Conservation (phyloP, 257 asterid genomes). For the Solanum habrochaites region DNA sequence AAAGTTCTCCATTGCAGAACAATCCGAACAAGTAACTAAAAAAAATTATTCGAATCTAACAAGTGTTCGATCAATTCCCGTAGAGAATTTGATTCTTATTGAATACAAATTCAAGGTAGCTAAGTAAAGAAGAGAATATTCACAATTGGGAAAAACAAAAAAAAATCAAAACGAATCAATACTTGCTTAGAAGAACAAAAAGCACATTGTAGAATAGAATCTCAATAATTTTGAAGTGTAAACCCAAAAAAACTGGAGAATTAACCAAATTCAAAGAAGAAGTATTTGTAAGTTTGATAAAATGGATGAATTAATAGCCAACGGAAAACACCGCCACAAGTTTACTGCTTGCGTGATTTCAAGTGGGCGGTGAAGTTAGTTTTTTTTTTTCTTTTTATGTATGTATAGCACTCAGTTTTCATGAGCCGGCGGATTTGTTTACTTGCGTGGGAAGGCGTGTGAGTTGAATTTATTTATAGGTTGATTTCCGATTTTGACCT, state of each 20-base stretch:
- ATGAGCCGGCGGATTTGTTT: neutral
- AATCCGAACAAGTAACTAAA: neutral
- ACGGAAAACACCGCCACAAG: neutral
- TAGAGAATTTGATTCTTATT: neutral
- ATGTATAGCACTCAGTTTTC: neutral
- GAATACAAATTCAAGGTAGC: neutral
- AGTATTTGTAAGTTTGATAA: neutral
- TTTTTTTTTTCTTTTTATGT: neutral
- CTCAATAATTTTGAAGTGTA: neutral
- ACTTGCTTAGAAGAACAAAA: neutral
- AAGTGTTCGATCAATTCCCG: neutral
- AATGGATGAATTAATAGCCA: neutral
- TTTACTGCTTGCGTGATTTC: neutral
- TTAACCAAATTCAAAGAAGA: neutral
- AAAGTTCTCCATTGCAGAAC: neutral
- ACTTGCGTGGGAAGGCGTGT: slow-evolving; percentile 1
- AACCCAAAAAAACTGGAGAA: neutral
- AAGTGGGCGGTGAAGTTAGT: neutral
- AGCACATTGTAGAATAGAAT: neutral
- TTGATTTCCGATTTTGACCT: neutral
- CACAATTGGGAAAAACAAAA: neutral
- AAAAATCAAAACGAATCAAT: neutral
- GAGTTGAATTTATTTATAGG: neutral
- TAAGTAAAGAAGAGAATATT: neutral
- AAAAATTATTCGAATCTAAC: neutral